phyloP scores from a whole-genome alignment of 306 rosid genomes.

The Cucumis hystrix region DNA sequence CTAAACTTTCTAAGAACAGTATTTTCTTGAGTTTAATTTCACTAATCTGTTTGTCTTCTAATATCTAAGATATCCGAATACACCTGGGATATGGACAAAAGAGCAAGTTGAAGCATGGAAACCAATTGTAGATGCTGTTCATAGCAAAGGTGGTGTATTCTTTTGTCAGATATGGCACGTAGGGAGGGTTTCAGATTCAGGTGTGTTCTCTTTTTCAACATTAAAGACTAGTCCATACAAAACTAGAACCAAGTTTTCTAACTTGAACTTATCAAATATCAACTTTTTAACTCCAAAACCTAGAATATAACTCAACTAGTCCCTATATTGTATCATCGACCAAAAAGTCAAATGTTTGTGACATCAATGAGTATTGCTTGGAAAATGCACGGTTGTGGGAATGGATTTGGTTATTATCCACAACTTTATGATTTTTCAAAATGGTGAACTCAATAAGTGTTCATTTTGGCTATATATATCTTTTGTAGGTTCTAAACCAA shows the following conservation, averaged over 20 bases:
- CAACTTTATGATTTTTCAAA: too few relatives aligned
- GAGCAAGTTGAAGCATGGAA: slow-evolving; percentile 46
- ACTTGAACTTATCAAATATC: background rate
- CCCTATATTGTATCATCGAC: background rate
- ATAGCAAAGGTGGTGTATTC: slow-evolving; percentile 32
- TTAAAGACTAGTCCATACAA: background rate
- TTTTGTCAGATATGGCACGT: slow-evolving; percentile 34
- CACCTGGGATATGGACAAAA: slow-evolving; percentile 36
- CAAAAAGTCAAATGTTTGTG: too few relatives aligned
- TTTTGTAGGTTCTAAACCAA: slow-evolving; percentile 30
- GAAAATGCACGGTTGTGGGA: too few relatives aligned
- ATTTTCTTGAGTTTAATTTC: background rate
- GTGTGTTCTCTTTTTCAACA: slow-evolving; percentile 4
- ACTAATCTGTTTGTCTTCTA: background rate
- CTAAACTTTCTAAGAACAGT: background rate
- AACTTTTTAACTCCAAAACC: background rate
- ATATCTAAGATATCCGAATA: slow-evolving; percentile 14
- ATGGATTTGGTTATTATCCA: too few relatives aligned
- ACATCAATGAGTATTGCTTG: too few relatives aligned
- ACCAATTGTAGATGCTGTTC: slow-evolving; percentile 38
- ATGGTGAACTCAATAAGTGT: background rate
- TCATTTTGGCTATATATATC: background rate
- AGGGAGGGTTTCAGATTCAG: slow-evolving; percentile 28
- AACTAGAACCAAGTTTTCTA: background rate
- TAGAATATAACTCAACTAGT: background rate